Base-by-base conservation (phyloP, 2,329 filamentous ascomycete species). In the Aspergillus bombycis region DNA sequence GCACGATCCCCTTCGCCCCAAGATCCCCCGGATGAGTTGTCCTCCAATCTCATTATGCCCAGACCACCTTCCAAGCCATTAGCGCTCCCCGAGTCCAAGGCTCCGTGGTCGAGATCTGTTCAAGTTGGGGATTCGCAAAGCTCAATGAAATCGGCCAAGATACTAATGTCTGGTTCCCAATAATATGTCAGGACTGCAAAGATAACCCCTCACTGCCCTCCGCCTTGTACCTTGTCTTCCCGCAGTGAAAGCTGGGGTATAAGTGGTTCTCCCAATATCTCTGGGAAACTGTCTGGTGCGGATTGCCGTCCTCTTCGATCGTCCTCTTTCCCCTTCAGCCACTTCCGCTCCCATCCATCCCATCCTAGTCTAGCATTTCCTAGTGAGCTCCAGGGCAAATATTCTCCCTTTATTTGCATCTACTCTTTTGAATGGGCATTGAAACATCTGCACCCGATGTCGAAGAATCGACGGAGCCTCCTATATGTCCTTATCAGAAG, bases 401-500 rank as follows among this genome's bases (percentile, higher is more conserved):
- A 60, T 48, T 28, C 43, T 57, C 32, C 38, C 58, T 57, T 57
- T 32, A 56, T 65, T 41, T n/a, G 57, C 62, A 56, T 41, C 38
- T 53, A 60, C 46, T 61, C 55, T 62, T 72, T 78, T 78, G 76
- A 77, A 78, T 78, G 76, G 76, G 76, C 75, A 75, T 75, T 71
- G 76, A 78, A 69, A 76, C 67, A 60, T 70, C 70, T 63, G 72
- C 67, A 54, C 71, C 70, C 67, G 76, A 78, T 75, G 76, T 78
- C 76, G 76, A 78, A 72, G 76, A 78, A 74, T 75, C 76, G 76
- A 77, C 76, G 59, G 76, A 78, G 60, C 75, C 75, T 67, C 75
- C 76, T 77, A 76, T 76, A 74, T 71, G 72, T 77, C 67, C 70
- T 73, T 75, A 68, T 65, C 68, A 67, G 67, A 65, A 69, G 67